These are phyloP conservation scores for Uronychia setigera DNA, from an alignment of 73 alveolate genomes.

Conservation along the genomic window DNA sequence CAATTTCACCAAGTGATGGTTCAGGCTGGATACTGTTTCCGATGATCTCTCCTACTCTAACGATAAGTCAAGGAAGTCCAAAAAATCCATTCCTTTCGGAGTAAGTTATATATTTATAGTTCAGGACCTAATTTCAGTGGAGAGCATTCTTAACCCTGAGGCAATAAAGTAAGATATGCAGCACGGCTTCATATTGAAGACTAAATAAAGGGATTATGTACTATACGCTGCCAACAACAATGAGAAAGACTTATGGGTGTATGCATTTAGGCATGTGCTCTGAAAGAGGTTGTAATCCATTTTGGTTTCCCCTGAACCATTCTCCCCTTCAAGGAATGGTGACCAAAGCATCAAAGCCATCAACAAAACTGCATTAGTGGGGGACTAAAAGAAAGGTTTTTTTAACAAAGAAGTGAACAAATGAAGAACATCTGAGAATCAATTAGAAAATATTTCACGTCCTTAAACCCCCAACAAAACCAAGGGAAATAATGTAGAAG, in stretches of 20 bases:
- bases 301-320: too few species aligned
- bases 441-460: background rate
- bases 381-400: background rate
- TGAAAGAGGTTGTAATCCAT: too few species aligned
- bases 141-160: background rate
- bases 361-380: background rate
- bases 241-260: background rate
- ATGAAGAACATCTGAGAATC: background rate
- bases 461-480: background rate
- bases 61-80: background rate
- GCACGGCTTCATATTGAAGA: background rate
- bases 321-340: too few species aligned
- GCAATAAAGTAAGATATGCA: background rate
- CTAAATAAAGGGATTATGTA: background rate
- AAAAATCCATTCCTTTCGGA: background rate
- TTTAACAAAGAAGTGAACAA: background rate
- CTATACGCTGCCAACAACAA: background rate
- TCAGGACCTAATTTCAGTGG: background rate
- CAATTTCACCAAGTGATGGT: too few species aligned
- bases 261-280: background rate
- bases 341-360: background rate
- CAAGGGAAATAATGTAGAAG: background rate
- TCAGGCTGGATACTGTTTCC: too few species aligned
- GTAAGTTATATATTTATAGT: background rate
- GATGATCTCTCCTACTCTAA: background rate